Conservation (phyloP, 768 basidiomycete species). For the Pleurotus ostreatus region DNA sequence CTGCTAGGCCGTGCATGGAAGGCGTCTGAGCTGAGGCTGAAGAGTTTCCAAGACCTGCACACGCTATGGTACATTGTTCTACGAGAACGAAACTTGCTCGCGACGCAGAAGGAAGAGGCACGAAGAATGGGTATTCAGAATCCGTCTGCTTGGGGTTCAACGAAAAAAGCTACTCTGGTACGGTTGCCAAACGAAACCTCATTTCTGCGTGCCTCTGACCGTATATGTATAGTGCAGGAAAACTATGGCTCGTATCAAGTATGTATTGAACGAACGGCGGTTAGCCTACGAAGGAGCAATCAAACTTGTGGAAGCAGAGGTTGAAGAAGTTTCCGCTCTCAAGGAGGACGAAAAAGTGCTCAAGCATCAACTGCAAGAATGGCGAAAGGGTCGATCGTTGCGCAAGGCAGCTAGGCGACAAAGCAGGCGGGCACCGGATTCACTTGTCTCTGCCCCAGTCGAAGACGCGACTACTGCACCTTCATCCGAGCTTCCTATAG, state of each 20-base stretch:
- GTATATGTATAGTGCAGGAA: constrained; percentile 65
- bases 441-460: background rate
- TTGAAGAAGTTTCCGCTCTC: constrained; percentile 18
- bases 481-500: background rate
- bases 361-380: constrained; percentile 19
- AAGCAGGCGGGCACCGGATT: background rate
- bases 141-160: constrained; percentile 24
- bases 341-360: constrained; percentile 23
- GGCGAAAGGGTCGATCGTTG: constrained; percentile 16
- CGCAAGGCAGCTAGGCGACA: constrained; percentile 6
- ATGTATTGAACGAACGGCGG: constrained; percentile 85
- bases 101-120: constrained; percentile 80
- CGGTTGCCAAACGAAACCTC: constrained; percentile 12
- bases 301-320: constrained; percentile 33
- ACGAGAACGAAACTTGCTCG: constrained; percentile 86
- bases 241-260: constrained; percentile 96
- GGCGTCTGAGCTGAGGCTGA: constrained; percentile 81
- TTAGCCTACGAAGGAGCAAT: constrained; percentile 75
- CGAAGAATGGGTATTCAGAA: constrained; percentile 52
- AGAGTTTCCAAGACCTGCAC: constrained; percentile 92
- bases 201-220: background rate
- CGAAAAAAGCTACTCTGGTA: constrained; percentile 41
- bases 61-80: constrained; percentile 90
- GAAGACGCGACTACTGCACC: background rate
- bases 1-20: constrained; percentile 82